Percentiles rank a stretch among this genome's conserved stretches.
phyloP scores from a whole-genome alignment of 108 stramenopile species.

The Stephanodiscus triporus region DNA sequence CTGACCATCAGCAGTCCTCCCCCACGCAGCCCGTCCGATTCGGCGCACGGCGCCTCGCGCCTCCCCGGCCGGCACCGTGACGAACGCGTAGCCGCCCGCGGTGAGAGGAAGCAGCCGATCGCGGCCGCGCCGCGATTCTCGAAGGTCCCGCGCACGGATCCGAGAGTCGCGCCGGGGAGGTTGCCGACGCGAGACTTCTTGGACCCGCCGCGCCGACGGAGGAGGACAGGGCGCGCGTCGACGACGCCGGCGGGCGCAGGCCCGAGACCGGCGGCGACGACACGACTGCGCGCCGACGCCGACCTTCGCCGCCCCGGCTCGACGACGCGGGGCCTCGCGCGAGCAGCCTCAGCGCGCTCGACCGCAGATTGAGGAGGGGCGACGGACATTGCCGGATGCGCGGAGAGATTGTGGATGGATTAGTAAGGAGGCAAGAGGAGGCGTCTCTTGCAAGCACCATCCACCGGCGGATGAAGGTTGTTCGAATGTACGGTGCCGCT shows the following conservation, averaged over 20 bases:
- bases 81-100: neutral
- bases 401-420: too few relatives aligned
- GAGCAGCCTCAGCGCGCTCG: too few relatives aligned
- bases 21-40: too few relatives aligned
- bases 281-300: too few relatives aligned
- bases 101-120: neutral
- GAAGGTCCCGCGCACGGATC: neutral
- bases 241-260: too few relatives aligned
- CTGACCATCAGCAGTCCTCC: neutral
- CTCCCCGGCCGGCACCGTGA: neutral
- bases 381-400: conserved; percentile 1
- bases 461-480: too few relatives aligned
- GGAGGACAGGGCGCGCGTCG: neutral
- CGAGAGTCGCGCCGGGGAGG: neutral
- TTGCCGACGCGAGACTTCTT: neutral
- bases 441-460: too few relatives aligned
- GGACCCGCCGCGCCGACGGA: neutral
- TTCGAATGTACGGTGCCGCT: too few relatives aligned
- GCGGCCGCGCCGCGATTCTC: neutral
- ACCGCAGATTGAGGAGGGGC: conserved; percentile 7
- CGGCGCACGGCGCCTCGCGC: neutral
- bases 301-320: too few relatives aligned
- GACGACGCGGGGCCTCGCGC: too few relatives aligned
- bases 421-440: too few relatives aligned
- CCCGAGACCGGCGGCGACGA: too few relatives aligned